Evolutionary conservation across 352 stramenopile genomes (phyloP).

Genomic region (Hyaloperonospora brassicae): DNA sequence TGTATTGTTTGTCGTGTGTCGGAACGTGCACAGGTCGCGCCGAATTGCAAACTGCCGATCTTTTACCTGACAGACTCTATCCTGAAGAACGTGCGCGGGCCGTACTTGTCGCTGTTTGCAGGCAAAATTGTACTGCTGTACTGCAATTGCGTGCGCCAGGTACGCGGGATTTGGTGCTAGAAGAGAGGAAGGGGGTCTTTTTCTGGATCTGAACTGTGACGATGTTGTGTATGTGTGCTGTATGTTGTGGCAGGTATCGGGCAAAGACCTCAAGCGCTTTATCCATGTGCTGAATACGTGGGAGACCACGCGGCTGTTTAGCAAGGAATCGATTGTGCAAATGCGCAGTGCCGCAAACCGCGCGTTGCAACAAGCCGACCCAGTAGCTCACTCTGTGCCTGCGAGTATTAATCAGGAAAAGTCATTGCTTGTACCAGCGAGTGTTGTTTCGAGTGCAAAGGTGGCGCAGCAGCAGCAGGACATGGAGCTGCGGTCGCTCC

Average conservation of each 20-base stretch:
- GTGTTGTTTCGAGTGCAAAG: conserved; percentile 8
- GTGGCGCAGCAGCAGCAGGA: conserved; percentile 24
- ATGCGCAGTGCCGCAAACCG: conserved; percentile 64
- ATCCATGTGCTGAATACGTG: conserved; percentile 83
- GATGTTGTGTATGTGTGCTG: neutral
- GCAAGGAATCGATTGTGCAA: conserved; percentile 38
- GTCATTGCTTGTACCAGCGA: conserved; percentile 5
- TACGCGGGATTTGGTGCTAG: conserved; percentile 12
- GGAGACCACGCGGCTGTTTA: conserved; percentile 60
- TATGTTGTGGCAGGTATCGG: conserved; percentile 39
- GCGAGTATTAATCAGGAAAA: conserved; percentile 47
- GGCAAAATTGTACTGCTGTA: conserved; percentile 74
- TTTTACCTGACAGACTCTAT: conserved; percentile 89
- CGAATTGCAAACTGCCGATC: conserved; percentile 84
- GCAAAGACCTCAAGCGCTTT: conserved; percentile 76
- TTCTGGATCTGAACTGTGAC: too few relatives aligned
- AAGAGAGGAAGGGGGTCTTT: too few relatives aligned
- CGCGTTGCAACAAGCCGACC: conserved; percentile 42
- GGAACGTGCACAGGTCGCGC: conserved; percentile 32
- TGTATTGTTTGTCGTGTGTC: neutral
- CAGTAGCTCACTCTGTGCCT: conserved; percentile 29
- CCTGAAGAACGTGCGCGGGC: conserved; percentile 78
- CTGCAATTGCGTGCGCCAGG: conserved; percentile 77
- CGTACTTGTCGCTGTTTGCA: conserved; percentile 61
- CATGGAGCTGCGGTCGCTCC: conserved; percentile 63